These are phyloP conservation scores for Mycena sp. DNA, from an alignment of 1,284 basidiomycete species.

Conservation along the genomic window DNA sequence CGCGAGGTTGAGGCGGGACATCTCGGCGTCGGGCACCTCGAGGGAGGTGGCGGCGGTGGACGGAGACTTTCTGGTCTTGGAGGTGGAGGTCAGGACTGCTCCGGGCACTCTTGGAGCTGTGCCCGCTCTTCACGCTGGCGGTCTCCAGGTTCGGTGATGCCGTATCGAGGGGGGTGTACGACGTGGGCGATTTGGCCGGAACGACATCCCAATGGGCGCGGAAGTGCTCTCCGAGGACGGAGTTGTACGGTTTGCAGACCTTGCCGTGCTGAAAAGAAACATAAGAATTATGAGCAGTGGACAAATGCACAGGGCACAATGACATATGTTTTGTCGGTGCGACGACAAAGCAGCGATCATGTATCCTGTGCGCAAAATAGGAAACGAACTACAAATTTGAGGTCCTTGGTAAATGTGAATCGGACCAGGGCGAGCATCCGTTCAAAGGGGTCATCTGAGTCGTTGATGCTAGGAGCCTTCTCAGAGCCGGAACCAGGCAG, in stretches of 20 bases:
- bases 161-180: constrained; percentile 45
- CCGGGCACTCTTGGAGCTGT: constrained; percentile 64
- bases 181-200: constrained; percentile 53
- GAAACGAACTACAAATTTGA: constrained; percentile 87
- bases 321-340: constrained; percentile 4
- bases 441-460: constrained; percentile 89
- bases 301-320: constrained; percentile 3
- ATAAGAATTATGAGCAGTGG: constrained; percentile 4
- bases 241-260: constrained; percentile 97
- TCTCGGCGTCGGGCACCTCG: constrained; percentile 56
- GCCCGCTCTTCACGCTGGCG: constrained; percentile 63
- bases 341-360: constrained; percentile 3
- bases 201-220: constrained; percentile 86
- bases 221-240: constrained; percentile 93
- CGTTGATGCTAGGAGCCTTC: constrained; percentile 72
- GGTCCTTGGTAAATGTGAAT: constrained; percentile 93
- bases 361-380: background rate
- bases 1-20: constrained; percentile 67
- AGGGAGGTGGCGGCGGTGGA: constrained; percentile 69
- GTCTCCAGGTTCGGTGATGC: constrained; percentile 54
- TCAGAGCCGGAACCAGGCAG: background rate
- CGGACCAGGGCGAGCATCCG: constrained; percentile 92
- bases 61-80: constrained; percentile 56
- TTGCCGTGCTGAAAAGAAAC: constrained; percentile 73
- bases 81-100: constrained; percentile 62